These are phyloP conservation scores for Pythium dissotocum DNA, from an alignment of 352 stramenopile species.

Conservation along the genomic window DNA sequence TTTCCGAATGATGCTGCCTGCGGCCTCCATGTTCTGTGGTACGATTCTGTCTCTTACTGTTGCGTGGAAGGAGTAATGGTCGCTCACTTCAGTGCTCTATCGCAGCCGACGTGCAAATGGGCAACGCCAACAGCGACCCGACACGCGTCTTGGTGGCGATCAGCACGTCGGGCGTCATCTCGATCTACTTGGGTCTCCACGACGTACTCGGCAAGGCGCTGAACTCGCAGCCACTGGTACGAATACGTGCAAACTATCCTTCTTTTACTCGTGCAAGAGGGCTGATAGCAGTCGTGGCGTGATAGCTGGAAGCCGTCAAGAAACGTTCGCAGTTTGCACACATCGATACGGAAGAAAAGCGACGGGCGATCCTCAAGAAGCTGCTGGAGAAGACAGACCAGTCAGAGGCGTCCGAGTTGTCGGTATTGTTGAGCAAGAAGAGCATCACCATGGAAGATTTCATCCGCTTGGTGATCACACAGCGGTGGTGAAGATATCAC, in stretches of 20 bases:
- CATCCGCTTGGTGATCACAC: conserved; percentile 24
- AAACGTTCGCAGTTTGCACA: conserved; percentile 35
- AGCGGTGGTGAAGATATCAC: conserved; percentile 10
- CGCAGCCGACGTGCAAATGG: conserved; percentile 11
- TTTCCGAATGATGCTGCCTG: conserved; percentile 68
- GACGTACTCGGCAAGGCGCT: conserved; percentile 49
- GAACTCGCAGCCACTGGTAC: conserved; percentile 45
- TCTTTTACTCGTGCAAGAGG: too few species aligned
- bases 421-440: conserved; percentile 6
- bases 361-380: conserved; percentile 39
- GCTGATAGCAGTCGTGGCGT: not conserved
- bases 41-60: conserved; percentile 10
- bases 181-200: conserved; percentile 54
- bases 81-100: not conserved
- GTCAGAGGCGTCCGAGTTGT: conserved; percentile 12
- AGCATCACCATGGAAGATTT: conserved; percentile 26
- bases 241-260: not conserved
- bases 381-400: conserved; percentile 27
- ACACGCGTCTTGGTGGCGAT: conserved; percentile 58
- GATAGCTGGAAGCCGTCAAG: conserved; percentile 41
- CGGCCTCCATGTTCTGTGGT: conserved; percentile 70
- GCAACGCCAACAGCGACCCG: not conserved
- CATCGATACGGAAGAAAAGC: conserved; percentile 48
- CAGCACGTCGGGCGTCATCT: conserved; percentile 67
- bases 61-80: too few species aligned